Evolutionary conservation across 352 stramenopile genomes (phyloP).

Genomic region (Phytophthora fragariae): DNA sequence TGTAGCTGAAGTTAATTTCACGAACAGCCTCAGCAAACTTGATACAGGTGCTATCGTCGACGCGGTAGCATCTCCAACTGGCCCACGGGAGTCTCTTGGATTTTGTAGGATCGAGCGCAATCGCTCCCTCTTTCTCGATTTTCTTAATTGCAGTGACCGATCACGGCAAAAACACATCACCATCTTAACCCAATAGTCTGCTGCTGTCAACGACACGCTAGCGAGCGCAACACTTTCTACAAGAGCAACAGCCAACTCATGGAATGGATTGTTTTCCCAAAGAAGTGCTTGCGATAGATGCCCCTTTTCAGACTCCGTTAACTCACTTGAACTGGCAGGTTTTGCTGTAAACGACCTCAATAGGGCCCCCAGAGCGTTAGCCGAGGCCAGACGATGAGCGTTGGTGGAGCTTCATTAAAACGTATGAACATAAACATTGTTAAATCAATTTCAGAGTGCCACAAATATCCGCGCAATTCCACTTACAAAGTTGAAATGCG

Average conservation of each 20-base stretch:
- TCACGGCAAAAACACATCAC: conserved; percentile 26
- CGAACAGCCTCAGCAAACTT: conserved; percentile 29
- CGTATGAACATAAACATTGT: conserved; percentile 8
- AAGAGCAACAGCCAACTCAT: conserved; percentile 24
- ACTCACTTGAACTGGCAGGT: neutral
- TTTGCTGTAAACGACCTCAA: conserved; percentile 42
- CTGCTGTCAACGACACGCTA: conserved; percentile 28
- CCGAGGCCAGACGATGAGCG: conserved; percentile 28
- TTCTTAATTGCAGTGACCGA: conserved; percentile 14
- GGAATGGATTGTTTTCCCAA: conserved; percentile 36
- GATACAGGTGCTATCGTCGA: conserved; percentile 8
- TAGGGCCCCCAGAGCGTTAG: conserved; percentile 31
- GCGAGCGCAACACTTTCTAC: conserved; percentile 35
- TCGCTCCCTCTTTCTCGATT: conserved; percentile 1
- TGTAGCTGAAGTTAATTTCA: conserved; percentile 32
- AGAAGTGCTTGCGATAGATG: conserved; percentile 36
- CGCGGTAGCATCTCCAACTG: neutral
- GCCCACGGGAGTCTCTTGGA: neutral
- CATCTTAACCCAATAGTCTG: conserved; percentile 40
- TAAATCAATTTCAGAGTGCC: conserved; percentile 4
- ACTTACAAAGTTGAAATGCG: conserved; percentile 37
- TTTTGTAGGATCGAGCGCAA: neutral
- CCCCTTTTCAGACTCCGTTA: neutral
- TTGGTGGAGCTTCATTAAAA: conserved; percentile 36
- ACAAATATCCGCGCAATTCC: conserved; percentile 1